A percentile compares a stretch with the other conserved stretches of the same genome.
phyloP scores from a whole-genome alignment of 805 yeast species.

The Metschnikowia cerradonensis region DNA sequence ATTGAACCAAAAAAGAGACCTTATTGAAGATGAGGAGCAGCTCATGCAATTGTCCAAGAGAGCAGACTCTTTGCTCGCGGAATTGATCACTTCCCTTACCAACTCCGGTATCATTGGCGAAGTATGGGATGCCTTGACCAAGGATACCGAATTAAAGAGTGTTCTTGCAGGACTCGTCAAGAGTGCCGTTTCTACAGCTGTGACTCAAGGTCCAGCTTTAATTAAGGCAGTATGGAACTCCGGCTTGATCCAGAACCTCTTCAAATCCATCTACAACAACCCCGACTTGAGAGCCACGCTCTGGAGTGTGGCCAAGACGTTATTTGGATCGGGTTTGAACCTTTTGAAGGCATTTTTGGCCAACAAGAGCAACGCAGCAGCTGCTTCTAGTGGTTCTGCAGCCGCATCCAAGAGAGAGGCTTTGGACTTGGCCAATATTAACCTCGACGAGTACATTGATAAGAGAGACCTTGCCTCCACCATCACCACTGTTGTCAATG shows the following conservation, averaged over 20 bases:
- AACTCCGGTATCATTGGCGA: conserved; percentile 37
- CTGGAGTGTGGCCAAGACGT: conserved; percentile 29
- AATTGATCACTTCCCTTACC: conserved; percentile 35
- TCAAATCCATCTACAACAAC: conserved; percentile 30
- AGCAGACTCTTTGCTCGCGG: conserved; percentile 32
- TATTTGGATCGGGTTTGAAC: conserved; percentile 30
- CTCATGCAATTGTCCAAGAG: conserved; percentile 27
- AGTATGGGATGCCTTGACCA: conserved; percentile 33
- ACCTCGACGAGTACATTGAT: conserved; percentile 26
- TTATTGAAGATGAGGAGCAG: conserved; percentile 26
- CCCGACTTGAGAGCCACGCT: conserved; percentile 31
- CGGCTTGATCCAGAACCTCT: conserved; percentile 33
- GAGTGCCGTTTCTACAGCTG: conserved; percentile 29
- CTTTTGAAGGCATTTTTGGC: conserved; percentile 22
- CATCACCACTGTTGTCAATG: conserved; percentile 24
- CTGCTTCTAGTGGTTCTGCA: conserved; percentile 18
- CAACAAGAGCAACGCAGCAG: conserved; percentile 8
- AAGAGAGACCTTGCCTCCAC: conserved; percentile 35
- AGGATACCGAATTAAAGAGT: conserved; percentile 25
- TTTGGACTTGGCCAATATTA: conserved; percentile 9
- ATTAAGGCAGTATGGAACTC: conserved; percentile 39
- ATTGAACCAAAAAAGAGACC: conserved; percentile 36
- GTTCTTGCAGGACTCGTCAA: conserved; percentile 26
- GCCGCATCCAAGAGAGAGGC: conserved; percentile 18
- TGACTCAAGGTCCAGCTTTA: conserved; percentile 40